A percentile compares a stretch with the other conserved stretches of the same genome.
Evolutionary conservation across 1,284 basidiomycete species (phyloP).

Genomic region (Cutaneotrichosporon sp.): DNA sequence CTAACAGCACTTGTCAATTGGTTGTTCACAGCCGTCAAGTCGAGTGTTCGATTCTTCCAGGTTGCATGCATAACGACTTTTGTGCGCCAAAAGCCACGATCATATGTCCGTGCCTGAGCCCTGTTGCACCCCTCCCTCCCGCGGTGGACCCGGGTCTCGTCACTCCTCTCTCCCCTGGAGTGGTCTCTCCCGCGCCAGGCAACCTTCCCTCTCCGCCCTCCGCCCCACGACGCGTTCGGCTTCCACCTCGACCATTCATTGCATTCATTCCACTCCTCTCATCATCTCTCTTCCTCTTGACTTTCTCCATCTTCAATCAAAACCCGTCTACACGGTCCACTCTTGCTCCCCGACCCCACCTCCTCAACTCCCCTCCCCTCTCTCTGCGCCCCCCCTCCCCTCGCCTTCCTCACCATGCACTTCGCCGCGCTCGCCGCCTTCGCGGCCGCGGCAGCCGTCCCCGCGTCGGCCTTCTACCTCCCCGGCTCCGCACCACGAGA

Average conservation of each 20-base stretch:
- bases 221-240: neutral
- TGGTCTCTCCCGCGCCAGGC: no score
- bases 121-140: no score
- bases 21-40: no score
- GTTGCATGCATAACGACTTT: neutral
- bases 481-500: conserved; percentile 76
- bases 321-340: neutral
- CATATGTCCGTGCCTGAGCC: no score
- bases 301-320: neutral
- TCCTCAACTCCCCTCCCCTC: neutral
- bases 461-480: conserved; percentile 64
- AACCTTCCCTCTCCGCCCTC: no score
- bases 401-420: conserved; percentile 19
- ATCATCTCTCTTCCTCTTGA: neutral
- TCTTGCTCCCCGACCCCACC: neutral
- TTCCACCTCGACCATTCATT: neutral
- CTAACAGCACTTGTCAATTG: no score
- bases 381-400: neutral
- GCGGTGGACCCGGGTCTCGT: no score
- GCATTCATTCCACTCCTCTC: neutral
- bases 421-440: conserved; percentile 20
- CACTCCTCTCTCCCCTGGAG: no score
- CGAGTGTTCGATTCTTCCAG: neutral
- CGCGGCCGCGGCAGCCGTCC: conserved; percentile 24
- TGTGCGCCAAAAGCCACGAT: no score